Evolutionary conservation across 352 stramenopile species (phyloP).

Genomic region (Pythium myriotylum): DNA sequence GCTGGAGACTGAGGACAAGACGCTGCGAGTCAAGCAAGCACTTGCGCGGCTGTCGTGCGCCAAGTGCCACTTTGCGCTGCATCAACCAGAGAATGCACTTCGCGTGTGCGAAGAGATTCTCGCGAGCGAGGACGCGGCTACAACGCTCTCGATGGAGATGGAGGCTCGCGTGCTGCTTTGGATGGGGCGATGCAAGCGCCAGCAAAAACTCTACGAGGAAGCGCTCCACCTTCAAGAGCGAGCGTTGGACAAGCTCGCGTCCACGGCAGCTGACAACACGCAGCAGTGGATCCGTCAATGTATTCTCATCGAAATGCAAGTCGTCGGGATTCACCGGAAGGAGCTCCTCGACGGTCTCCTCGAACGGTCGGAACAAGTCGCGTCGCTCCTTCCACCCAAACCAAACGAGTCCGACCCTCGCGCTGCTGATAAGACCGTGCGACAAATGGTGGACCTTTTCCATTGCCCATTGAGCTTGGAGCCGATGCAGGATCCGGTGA

Average conservation of each 20-base stretch:
- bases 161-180: constrained; percentile 60
- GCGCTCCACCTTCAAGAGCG: constrained; percentile 48
- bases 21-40: constrained; percentile 33
- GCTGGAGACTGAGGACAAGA: constrained; percentile 8
- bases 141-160: constrained; percentile 12
- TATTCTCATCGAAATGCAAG: constrained; percentile 69
- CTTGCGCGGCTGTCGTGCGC: constrained; percentile 52
- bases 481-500: constrained; percentile 78
- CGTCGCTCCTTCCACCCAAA: not conserved
- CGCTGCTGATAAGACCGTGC: constrained; percentile 45
- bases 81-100: constrained; percentile 46
- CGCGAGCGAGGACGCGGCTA: constrained; percentile 43
- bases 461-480: constrained; percentile 75
- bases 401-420: not conserved
- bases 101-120: constrained; percentile 3
- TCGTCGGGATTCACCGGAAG: constrained; percentile 50
- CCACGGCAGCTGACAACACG: constrained; percentile 24
- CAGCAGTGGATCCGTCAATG: constrained; percentile 52
- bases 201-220: constrained; percentile 52
- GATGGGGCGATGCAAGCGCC: constrained; percentile 65
- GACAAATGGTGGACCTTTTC: constrained; percentile 75
- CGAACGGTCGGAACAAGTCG: constrained; percentile 8
- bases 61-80: constrained; percentile 68
- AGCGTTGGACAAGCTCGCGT: constrained; percentile 57
- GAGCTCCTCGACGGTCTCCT: constrained; percentile 53